Conservation (phyloP, 1,284 basidiomycete species). For the Lentinula novae-zelandiae region DNA sequence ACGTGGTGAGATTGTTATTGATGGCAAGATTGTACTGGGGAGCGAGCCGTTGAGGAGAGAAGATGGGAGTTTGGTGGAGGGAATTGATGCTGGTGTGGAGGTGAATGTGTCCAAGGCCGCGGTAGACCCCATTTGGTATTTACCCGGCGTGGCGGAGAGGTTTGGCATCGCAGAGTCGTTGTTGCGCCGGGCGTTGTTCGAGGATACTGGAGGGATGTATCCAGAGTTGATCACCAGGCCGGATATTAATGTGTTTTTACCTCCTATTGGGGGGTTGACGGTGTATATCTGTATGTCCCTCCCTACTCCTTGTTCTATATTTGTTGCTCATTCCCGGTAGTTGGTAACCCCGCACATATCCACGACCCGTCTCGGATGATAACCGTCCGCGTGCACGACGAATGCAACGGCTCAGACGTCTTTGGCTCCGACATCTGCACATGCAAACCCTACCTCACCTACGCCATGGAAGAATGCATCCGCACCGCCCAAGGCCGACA, state of each 20-base stretch:
- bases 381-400: conserved; percentile 91
- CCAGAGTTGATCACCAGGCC: conserved; percentile 94
- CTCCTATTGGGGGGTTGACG: conserved; percentile 89
- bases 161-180: conserved; percentile 86
- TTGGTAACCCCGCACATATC: conserved; percentile 80
- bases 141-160: conserved; percentile 89
- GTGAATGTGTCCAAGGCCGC: conserved; percentile 86
- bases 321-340: conserved; percentile 33
- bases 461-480: conserved; percentile 87
- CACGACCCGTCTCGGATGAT: conserved; percentile 81
- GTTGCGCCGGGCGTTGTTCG: conserved; percentile 87
- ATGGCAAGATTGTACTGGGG: conserved; percentile 81
- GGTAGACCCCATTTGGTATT: conserved; percentile 91
- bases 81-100: conserved; percentile 79
- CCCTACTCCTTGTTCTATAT: no score
- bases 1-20: conserved; percentile 72
- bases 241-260: conserved; percentile 92
- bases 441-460: conserved; percentile 90
- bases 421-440: conserved; percentile 95
- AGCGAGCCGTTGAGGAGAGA: conserved; percentile 55
- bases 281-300: conserved; percentile 68
- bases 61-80: conserved; percentile 53
- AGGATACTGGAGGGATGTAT: conserved; percentile 96
- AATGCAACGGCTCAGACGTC: conserved; percentile 89
- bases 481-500: conserved; percentile 36